Base-by-base conservation (phyloP, 495 filamentous ascomycete genomes). In the Penicillium simplicissimum region DNA sequence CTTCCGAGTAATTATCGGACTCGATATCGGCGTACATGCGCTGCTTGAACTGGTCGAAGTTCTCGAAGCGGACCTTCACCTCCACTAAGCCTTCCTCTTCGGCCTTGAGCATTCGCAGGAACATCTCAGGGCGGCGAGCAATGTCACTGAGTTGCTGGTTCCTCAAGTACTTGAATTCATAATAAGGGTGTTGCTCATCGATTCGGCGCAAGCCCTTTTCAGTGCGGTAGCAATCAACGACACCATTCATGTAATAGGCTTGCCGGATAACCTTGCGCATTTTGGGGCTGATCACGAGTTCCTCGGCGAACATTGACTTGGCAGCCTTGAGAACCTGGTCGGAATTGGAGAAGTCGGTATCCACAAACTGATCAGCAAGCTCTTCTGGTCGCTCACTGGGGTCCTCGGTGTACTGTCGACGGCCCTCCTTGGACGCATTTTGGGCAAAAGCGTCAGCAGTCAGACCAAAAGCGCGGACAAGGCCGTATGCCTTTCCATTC, bases 161-260 rank as follows among this genome's bases (percentile, higher is more conserved):
- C 38, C 90, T 84, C 17, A 98, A 87, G 61, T 98, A 98, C 68
- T 98, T 98, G 78, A 98, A 93, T 72, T 97, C 95, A 72, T 97
- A 97, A 74, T 95, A 98, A 0, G 91, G 92, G 69, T 97, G 91
- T 36, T 96, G 87, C 52, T 98, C 96, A 61, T 97, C 94, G 66
- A 98, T 98, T 67, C 90, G 89, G 36, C 88, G 88, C n/a, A 96
- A 79, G 31, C 95, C 95, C 71, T 97, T 98, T 49, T 97, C 93
- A 9, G 95, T 98, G 54, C 93, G 87, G 61, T 85, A 85, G 69
- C 93, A 95, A 74, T 93, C 91, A 55, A 98, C 84, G 35, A 88
- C 81, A 35, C 91, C 91, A 61, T 87, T 87, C 71, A 84, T 82
- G 69, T 97, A 98, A 74, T 89, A 97, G 43, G 84, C 82, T 58